phyloP scores from a whole-genome alignment of 306 rosid genomes.

The Carpinus fangiana region DNA sequence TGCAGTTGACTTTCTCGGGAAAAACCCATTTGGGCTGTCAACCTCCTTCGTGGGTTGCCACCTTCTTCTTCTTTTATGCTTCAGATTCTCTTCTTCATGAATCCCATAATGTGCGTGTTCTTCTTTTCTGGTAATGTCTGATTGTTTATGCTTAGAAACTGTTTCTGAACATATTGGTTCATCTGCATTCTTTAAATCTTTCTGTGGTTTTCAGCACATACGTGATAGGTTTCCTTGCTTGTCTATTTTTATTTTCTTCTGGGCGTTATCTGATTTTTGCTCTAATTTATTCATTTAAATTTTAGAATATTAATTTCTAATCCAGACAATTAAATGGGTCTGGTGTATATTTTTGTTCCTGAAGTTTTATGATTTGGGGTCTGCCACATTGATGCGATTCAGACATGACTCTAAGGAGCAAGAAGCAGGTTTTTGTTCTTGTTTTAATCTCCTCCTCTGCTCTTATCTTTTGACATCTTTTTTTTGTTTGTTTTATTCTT shows the following conservation, averaged over 20 bases:
- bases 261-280: not conserved
- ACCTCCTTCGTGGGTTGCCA: constrained; percentile 38
- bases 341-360: constrained; percentile 14
- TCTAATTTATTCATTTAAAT: not conserved
- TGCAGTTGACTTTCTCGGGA: constrained; percentile 52
- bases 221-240: not conserved
- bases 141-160: not conserved
- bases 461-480: not conserved
- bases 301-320: not conserved
- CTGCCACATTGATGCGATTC: constrained; percentile 28
- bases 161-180: not conserved
- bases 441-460: not conserved
- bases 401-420: constrained; percentile 39
- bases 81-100: constrained; percentile 29
- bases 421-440: constrained; percentile 41
- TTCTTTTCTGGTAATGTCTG: constrained; percentile 17
- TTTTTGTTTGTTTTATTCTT: not conserved
- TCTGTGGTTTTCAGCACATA: not conserved
- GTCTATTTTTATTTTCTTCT: no score
- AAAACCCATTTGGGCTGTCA: constrained; percentile 43
- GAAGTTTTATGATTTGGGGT: constrained; percentile 36
- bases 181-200: not conserved
- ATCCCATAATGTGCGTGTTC: constrained; percentile 6
- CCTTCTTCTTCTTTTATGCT: constrained; percentile 22
- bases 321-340: not conserved